Conservation (phyloP, 192 early-diverging fungal genomes). For the Coemansia sp. region DNA sequence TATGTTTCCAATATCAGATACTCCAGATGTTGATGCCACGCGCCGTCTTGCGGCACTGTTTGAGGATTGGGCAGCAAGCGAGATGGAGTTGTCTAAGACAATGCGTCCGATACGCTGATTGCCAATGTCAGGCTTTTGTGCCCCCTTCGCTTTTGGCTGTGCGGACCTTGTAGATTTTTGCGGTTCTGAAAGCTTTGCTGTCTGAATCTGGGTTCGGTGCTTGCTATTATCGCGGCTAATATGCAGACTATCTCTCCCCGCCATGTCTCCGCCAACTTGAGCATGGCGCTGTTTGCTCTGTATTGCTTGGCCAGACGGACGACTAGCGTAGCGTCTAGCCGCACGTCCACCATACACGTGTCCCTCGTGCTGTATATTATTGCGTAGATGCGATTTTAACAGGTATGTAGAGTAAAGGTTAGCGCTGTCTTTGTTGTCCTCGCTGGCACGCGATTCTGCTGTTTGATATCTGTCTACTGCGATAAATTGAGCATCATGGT, state of each 20-base stretch:
- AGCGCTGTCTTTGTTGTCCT: slow-evolving; percentile 14
- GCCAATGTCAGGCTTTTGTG: background rate
- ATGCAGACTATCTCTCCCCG: background rate
- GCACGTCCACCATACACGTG: slow-evolving; percentile 7
- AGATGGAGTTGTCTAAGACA: background rate
- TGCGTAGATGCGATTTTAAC: slow-evolving; percentile 52
- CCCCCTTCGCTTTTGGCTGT: background rate
- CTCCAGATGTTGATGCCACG: slow-evolving; percentile 2
- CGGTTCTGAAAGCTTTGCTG: background rate
- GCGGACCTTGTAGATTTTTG: background rate
- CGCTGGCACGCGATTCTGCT: background rate
- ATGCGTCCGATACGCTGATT: background rate
- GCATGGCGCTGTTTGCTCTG: background rate
- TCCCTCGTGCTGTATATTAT: slow-evolving; percentile 27
- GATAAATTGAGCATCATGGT: background rate
- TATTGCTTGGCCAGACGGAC: slow-evolving; percentile 15
- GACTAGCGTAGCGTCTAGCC: slow-evolving; percentile 13
- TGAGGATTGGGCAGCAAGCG: background rate
- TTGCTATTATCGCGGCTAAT: background rate
- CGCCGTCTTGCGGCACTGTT: background rate
- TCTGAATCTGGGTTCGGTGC: background rate
- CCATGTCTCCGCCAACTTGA: background rate
- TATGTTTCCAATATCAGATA: background rate
- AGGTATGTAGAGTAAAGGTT: slow-evolving; percentile 51
- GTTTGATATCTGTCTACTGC: background rate